Evolutionary conservation across 805 yeast species (phyloP).

Genomic region (Wickerhamomyces mucosus): DNA sequence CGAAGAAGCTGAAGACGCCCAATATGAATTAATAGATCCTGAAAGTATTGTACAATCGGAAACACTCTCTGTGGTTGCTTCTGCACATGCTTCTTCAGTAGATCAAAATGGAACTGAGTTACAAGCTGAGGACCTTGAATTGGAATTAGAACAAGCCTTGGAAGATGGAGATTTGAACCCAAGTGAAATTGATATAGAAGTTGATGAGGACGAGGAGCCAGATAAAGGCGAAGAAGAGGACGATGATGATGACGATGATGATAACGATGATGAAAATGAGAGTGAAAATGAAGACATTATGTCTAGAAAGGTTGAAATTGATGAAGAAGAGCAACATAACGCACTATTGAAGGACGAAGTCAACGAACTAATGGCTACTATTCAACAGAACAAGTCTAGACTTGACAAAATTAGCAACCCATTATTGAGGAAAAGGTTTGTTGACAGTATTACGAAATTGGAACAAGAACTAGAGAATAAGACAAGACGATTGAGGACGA

Average conservation of each 20-base stretch:
- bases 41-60: slow-evolving; percentile 23
- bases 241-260: slow-evolving; percentile 25
- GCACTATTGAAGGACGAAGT: slow-evolving; percentile 81
- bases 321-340: slow-evolving; percentile 49
- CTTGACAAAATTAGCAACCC: slow-evolving; percentile 70
- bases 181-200: not conserved
- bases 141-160: slow-evolving; percentile 49
- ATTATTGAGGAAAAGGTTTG: slow-evolving; percentile 77
- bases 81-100: not conserved
- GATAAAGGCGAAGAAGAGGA: slow-evolving; percentile 29
- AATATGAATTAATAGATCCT: slow-evolving; percentile 64
- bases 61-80: slow-evolving; percentile 6
- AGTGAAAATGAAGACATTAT: slow-evolving; percentile 25
- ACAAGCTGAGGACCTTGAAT: slow-evolving; percentile 35
- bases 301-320: slow-evolving; percentile 17
- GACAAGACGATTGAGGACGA: slow-evolving; percentile 47
- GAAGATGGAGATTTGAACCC: slow-evolving; percentile 9
- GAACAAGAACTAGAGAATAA: slow-evolving; percentile 78
- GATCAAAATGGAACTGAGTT: not conserved
- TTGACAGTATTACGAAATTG: slow-evolving; percentile 69
- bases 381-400: slow-evolving; percentile 64
- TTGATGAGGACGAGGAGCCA: slow-evolving; percentile 13
- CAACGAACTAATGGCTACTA: slow-evolving; percentile 67
- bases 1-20: slow-evolving; percentile 73
- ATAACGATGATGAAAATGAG: slow-evolving; percentile 27